Evolutionary conservation across 768 basidiomycete genomes (phyloP).

Genomic region (Serendipita sp.): DNA sequence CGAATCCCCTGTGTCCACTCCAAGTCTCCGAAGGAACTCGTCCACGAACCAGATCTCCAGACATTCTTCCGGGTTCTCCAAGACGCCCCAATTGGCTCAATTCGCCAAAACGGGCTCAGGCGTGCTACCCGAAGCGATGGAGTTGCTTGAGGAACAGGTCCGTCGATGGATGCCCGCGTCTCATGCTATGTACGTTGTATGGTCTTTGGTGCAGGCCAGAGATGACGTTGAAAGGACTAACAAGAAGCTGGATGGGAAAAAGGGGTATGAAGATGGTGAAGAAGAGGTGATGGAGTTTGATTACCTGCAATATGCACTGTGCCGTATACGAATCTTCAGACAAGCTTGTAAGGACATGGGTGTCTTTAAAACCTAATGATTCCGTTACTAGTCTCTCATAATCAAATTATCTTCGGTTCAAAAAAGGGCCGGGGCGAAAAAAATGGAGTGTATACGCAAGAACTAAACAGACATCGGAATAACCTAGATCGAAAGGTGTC

Average conservation of each 20-base stretch:
- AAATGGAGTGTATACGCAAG: too few species aligned
- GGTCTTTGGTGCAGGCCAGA: constrained; percentile 84
- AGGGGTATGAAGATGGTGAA: constrained; percentile 22
- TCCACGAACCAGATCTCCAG: neutral
- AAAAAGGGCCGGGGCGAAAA: too few species aligned
- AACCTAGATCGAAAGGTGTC: too few species aligned
- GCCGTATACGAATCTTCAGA: constrained; percentile 31
- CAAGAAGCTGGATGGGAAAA: constrained; percentile 22
- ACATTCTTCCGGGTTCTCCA: neutral
- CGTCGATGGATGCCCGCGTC: constrained; percentile 78
- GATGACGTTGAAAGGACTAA: constrained; percentile 38
- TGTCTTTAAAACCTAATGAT: neutral
- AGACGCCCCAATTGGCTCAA: neutral
- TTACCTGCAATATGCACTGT: constrained; percentile 66
- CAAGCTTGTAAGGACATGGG: neutral
- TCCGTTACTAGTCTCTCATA: neutral
- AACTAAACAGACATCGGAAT: too few species aligned
- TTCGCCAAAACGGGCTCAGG: neutral
- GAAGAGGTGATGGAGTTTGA: constrained; percentile 55
- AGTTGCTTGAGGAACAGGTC: constrained; percentile 61
- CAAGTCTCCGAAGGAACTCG: neutral
- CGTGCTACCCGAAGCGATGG: constrained; percentile 24
- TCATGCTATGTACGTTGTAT: constrained; percentile 85
- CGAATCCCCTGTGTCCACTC: neutral
- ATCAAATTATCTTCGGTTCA: too few species aligned